These are phyloP conservation scores for Hericium erinaceus DNA, from an alignment of 768 basidiomycete genomes.

Conservation along the genomic window DNA sequence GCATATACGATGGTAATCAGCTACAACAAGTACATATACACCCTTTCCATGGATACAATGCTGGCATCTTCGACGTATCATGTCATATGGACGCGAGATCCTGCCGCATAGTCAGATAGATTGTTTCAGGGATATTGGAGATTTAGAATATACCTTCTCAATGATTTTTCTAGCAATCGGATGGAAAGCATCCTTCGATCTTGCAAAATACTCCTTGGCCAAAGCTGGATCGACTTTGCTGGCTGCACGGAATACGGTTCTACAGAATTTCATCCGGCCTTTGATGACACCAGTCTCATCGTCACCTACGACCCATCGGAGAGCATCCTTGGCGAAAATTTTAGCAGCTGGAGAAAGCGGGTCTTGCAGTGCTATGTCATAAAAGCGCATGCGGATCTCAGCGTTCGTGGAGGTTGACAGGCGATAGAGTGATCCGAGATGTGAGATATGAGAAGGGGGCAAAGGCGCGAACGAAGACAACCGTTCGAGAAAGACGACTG, in stretches of 20 bases:
- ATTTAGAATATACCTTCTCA: conserved; percentile 48
- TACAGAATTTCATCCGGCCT: conserved; percentile 81
- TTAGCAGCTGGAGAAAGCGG: conserved; percentile 37
- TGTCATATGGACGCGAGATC: conserved; percentile 16
- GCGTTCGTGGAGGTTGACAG: conserved; percentile 55
- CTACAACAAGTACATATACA: no score
- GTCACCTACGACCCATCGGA: conserved; percentile 58
- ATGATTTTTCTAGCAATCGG: conserved; percentile 70
- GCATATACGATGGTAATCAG: no score
- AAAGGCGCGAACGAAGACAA: conserved; percentile 56
- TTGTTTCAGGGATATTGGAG: neutral
- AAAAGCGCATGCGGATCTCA: conserved; percentile 74
- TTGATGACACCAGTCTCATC: conserved; percentile 53
- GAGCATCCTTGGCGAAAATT: conserved; percentile 43
- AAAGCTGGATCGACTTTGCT: conserved; percentile 41
- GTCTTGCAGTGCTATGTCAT: conserved; percentile 55
- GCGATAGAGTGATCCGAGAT: conserved; percentile 46
- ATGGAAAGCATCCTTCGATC: conserved; percentile 50
- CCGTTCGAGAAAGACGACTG: conserved; percentile 80
- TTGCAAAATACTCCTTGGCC: conserved; percentile 41
- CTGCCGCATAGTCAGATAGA: conserved; percentile 5
- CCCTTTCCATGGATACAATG: no score
- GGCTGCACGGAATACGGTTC: conserved; percentile 53
- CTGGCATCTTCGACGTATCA: no score
- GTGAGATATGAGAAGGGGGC: conserved; percentile 46